Percentiles rank a stretch among this genome's conserved stretches.
Evolutionary conservation across 73 alveolate species (phyloP).

Genomic region (Paramecium biaurelia): DNA sequence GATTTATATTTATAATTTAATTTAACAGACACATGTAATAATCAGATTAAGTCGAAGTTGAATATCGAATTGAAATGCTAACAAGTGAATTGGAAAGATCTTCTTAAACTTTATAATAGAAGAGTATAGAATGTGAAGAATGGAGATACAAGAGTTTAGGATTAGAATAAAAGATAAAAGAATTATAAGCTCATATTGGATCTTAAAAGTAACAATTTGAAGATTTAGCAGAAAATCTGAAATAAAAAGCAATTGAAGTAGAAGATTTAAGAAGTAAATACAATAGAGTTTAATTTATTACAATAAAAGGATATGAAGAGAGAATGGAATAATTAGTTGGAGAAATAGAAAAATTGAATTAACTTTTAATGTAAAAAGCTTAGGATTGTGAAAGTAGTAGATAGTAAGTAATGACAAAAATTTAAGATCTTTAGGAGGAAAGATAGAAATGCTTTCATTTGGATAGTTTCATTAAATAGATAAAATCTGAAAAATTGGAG

Average conservation of each 20-base stretch:
- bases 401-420: neutral
- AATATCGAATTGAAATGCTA: slow-evolving; percentile 17
- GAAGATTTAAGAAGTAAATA: slow-evolving; percentile 35
- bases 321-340: neutral
- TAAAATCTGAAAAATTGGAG: slow-evolving; percentile 34
- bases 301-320: slow-evolving; percentile 28
- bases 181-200: neutral
- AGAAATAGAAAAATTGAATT: neutral
- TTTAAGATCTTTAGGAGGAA: slow-evolving; percentile 19
- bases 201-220: neutral
- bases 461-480: neutral
- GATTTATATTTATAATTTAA: neutral
- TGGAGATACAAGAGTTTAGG: neutral
- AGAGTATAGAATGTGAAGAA: slow-evolving; percentile 45
- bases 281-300: slow-evolving; percentile 16
- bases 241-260: neutral
- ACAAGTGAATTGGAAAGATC: slow-evolving; percentile 34
- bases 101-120: neutral
- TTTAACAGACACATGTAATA: slow-evolving; percentile 36
- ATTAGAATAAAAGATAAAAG: slow-evolving; percentile 6
- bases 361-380: neutral
- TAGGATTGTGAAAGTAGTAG: slow-evolving; percentile 21
- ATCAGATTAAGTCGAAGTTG: slow-evolving; percentile 24
- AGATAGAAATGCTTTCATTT: slow-evolving; percentile 44
- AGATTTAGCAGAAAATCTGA: slow-evolving; percentile 16